phyloP scores from a whole-genome alignment of 2,329 filamentous ascomycete species.

The Alternaria angustiovoidea region DNA sequence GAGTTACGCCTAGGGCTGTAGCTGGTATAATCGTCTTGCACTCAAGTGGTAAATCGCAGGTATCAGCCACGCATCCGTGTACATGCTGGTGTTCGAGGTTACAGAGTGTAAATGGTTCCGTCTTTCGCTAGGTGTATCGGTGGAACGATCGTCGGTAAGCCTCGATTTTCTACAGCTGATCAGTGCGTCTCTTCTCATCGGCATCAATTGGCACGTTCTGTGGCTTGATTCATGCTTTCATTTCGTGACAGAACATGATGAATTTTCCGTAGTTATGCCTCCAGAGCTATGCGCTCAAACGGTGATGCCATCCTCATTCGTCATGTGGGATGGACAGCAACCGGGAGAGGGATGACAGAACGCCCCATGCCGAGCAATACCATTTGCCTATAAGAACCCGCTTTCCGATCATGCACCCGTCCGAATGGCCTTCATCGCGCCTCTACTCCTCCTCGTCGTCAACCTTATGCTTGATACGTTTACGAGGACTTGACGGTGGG shows the following conservation, averaged over 20 bases:
- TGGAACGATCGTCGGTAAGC: background rate
- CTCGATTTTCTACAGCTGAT: background rate
- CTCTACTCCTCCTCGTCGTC: conserved; percentile 28
- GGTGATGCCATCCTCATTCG: conserved; percentile 41
- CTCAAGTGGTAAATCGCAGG: background rate
- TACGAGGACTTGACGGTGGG: conserved; percentile 50
- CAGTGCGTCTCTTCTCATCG: background rate
- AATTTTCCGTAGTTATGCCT: conserved; percentile 51
- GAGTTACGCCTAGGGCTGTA: background rate
- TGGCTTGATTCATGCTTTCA: conserved; percentile 40
- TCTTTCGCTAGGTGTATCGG: background rate
- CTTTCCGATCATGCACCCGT: conserved; percentile 42
- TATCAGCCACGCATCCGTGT: background rate
- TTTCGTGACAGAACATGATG: conserved; percentile 52
- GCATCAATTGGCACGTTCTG: conserved; percentile 6
- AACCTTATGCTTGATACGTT: conserved; percentile 20
- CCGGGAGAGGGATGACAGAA: conserved; percentile 47
- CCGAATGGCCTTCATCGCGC: conserved; percentile 37
- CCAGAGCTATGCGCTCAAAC: conserved; percentile 42
- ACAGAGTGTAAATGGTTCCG: background rate
- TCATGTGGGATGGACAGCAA: conserved; percentile 42
- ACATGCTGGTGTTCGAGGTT: background rate
- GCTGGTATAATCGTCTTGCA: background rate
- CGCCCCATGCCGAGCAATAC: conserved; percentile 51
- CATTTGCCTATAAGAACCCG: conserved; percentile 45